Evolutionary conservation across 305 asterid species (phyloP).

Genomic region (Fraxinus floribunda): DNA sequence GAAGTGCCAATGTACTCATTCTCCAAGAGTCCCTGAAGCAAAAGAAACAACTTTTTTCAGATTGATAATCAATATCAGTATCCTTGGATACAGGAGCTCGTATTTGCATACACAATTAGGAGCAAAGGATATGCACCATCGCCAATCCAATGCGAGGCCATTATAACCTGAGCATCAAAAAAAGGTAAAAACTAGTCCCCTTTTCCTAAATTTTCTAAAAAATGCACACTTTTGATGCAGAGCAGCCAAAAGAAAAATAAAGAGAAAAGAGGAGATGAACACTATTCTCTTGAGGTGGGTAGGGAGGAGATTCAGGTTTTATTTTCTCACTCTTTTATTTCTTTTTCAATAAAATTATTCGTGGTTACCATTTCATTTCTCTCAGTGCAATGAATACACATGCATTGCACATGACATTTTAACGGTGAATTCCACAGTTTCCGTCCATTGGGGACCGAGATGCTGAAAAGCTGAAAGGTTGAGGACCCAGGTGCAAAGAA

Average conservation of each 20-base stretch:
- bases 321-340: background rate
- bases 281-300: background rate
- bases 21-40: constrained; percentile 86
- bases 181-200: background rate
- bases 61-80: background rate
- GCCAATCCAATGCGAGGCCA: background rate
- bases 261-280: background rate
- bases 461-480: background rate
- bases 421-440: background rate
- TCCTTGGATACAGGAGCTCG: background rate
- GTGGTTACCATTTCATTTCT: background rate
- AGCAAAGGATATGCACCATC: background rate
- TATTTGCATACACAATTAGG: background rate
- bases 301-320: background rate
- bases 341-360: background rate
- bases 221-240: background rate
- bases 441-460: background rate
- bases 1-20: constrained; percentile 77
- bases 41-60: background rate
- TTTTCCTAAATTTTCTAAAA: background rate
- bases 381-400: background rate
- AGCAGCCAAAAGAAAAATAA: background rate
- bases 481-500: background rate
- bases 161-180: background rate
- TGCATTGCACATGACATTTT: background rate